Conservation (phyloP, 169 alveolate genomes). For the Cryptosporidium ryanae region DNA sequence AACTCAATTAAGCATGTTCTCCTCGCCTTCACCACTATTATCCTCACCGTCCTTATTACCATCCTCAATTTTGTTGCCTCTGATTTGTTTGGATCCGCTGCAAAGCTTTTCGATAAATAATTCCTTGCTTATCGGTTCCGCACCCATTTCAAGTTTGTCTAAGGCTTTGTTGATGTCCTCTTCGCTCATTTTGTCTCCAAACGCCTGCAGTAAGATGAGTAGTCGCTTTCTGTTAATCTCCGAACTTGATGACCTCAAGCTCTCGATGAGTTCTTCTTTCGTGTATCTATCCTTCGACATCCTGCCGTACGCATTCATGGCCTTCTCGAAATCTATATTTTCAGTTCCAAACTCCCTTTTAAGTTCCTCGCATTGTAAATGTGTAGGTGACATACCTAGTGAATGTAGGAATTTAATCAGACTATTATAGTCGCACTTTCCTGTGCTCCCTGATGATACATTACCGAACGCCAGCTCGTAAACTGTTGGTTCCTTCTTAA, state of each 20-base stretch:
- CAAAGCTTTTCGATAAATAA: conserved; percentile 31
- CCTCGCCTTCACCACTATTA: not conserved
- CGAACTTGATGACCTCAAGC: conserved; percentile 13
- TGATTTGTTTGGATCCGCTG: conserved; percentile 36
- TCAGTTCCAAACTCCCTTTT: conserved; percentile 29
- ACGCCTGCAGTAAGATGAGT: conserved; percentile 13
- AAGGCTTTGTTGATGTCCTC: conserved; percentile 51
- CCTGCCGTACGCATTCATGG: conserved; percentile 35
- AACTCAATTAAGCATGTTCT: not conserved
- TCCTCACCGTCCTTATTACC: not conserved
- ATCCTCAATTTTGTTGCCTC: not conserved
- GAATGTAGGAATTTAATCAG: conserved; percentile 29
- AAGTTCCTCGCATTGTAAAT: conserved; percentile 26
- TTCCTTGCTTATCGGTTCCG: conserved; percentile 25
- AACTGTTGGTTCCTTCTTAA: conserved; percentile 66
- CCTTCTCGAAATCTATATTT: conserved; percentile 39
- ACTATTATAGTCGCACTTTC: conserved; percentile 22
- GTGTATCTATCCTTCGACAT: conserved; percentile 58
- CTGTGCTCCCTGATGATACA: conserved; percentile 14
- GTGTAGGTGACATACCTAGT: conserved; percentile 65
- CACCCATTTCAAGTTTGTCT: conserved; percentile 46
- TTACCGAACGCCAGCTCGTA: conserved; percentile 55
- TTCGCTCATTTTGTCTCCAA: conserved; percentile 66
- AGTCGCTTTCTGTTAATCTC: conserved; percentile 46
- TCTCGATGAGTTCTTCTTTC: conserved; percentile 4